Evolutionary conservation across 768 basidiomycete genomes (phyloP), one percentile per base, ranked within the genome.

Genomic region (Epithele typhae): DNA sequence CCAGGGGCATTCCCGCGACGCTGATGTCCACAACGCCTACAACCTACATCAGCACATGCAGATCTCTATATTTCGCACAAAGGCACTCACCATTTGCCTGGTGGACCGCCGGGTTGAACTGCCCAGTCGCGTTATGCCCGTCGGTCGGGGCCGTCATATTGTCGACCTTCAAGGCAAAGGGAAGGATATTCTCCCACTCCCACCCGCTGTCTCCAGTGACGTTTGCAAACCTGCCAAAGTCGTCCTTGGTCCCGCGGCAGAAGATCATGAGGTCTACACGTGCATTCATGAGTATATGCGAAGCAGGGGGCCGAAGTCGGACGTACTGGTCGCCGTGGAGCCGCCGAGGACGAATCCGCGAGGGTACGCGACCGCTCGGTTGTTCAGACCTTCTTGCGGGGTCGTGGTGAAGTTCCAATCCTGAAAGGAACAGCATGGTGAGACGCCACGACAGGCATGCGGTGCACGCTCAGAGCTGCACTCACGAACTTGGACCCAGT

Each of bases 341-440:
- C 62, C 62, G 3, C 62, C 61, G 3, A 62, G 53, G 5, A 64
- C 43, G 6, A 44, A 43, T 1, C 61, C 62, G 8, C 62, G 48
- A 0, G 60, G 47, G 36, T 57, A 63, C 5, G 33, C 9, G 5
- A 63, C 34, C 4, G 40, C 4, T 4, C 62, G 60, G 19, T 45
- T 41, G 27, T 50, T 39, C 10, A 62, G 48, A 4, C 49, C 55
- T 2, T 41, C 6, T 44, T 64, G 63, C 4, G 55, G 43, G 3
- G 49, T 40, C 1, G 58, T 60, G 10, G 56, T 64, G 49, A 54
- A 64, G 41, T 64, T 62, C 62, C 62, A 65, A 19, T 43, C 42
- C 42, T 43, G 22, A 15, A 25, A 17, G 14, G 25, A 27, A 25
- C 11, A 40, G n/a, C n/a, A 30, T 7, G 14, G 8, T 30, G 27